These are phyloP conservation scores for Monocercomonoides exilis DNA, from an alignment of 78 protist species.

Conservation along the genomic window DNA sequence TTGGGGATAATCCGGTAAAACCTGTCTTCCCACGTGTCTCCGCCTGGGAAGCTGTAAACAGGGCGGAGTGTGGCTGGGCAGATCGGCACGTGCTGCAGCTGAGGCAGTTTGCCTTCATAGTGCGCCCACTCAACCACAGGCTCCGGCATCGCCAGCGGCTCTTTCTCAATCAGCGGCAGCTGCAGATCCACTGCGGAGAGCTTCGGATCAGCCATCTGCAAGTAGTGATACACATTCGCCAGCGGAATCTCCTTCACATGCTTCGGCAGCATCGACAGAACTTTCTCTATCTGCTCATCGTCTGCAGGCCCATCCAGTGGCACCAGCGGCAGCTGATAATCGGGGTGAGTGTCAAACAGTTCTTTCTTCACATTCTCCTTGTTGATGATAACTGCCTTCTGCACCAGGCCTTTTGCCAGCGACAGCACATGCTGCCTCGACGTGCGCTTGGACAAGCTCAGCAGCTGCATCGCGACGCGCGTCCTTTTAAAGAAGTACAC, in stretches of 20 bases:
- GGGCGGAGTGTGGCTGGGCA: constrained; percentile 3
- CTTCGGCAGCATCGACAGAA: background rate
- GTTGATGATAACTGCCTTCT: background rate
- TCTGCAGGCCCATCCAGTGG: background rate
- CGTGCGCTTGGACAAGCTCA: background rate
- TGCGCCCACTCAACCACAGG: background rate
- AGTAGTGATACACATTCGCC: background rate
- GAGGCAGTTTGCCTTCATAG: background rate
- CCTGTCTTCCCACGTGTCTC: background rate
- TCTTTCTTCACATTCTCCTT: background rate
- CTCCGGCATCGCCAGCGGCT: background rate
- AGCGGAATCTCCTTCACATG: background rate
- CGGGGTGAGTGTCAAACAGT: background rate
- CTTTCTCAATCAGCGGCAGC: background rate
- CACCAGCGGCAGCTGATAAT: background rate
- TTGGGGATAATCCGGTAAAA: background rate
- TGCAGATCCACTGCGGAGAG: background rate
- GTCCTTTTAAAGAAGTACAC: background rate
- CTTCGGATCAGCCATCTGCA: background rate
- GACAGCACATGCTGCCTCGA: background rate
- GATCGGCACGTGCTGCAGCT: background rate
- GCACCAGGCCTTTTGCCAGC: background rate
- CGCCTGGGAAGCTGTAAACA: background rate
- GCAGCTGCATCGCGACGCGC: background rate
- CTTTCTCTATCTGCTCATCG: background rate